Base-by-base conservation (phyloP, 805 yeast species). In the Pichia phayaonensis region DNA sequence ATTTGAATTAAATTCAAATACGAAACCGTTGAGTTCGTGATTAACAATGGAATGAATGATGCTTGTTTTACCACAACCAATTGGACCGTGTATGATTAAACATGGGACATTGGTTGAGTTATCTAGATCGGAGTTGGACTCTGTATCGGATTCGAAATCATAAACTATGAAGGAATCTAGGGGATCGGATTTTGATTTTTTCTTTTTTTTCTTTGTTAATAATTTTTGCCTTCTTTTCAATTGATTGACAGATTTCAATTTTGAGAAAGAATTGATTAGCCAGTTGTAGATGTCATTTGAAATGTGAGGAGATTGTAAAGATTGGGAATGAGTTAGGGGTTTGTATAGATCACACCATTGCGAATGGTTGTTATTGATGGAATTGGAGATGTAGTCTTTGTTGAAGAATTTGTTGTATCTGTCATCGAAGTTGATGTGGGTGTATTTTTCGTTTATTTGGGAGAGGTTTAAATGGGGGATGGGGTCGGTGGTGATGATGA, bases 1-100 rank as follows among this genome's bases (percentile, higher is more conserved):
- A n/a, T 89, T 79, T 0, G 90, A 72, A 63, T 87, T 88, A 27
- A 90, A 72, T 62, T 92, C 98, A 62, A 86, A 84, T 3, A 90
- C 85, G 57, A 82, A 86, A 0, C 90, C 90, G 20, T 72, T 70
- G 11, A 83, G 56, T 44, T 65, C 61, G 43, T 79, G 81, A 11
- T 77, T 70, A 61, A 85, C 80, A 3, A 84, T 75, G 0, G 95
- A 79, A 56, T 86, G 78, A 0, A 92, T 72, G 0, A 90, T 66
- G 0, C 89, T 74, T 0, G 94, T 83, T 62, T 92, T 92, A 2
- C 97, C 95, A 12, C 79, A 72, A 0, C 96, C 95, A 0, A 73
- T 61, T 0, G 82, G 79, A 0, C 99, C 99, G 50, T 74, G 70
- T 3, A 88, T 59, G 13, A 87, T 77, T 61, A 85, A 65, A 3